Percentiles rank a stretch among this genome's conserved stretches.
Evolutionary conservation across 2,329 filamentous ascomycete genomes (phyloP).

Genomic region (Neofusicoccum cordaticola): DNA sequence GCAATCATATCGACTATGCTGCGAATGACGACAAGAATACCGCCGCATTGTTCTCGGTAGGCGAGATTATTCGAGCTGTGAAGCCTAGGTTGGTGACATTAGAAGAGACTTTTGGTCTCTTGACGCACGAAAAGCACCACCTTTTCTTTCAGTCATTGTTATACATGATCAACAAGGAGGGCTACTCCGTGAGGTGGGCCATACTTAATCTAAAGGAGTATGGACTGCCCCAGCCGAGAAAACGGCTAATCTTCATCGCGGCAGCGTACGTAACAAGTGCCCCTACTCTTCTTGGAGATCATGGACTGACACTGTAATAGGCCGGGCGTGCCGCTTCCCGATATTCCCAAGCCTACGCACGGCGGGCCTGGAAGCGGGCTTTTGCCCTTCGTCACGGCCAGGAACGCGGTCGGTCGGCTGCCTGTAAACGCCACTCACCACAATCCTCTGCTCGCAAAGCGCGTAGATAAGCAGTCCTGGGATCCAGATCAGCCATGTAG

Average conservation of each 20-base stretch:
- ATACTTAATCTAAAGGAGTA: background rate
- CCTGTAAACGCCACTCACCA: background rate
- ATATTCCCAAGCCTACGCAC: background rate
- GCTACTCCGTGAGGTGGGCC: background rate
- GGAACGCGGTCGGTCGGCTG: background rate
- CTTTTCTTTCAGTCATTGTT: constrained; percentile 48
- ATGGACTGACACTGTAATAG: background rate
- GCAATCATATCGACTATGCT: too few species aligned
- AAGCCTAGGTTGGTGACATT: constrained; percentile 70
- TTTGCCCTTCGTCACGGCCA: background rate
- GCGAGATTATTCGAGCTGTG: constrained; percentile 54
- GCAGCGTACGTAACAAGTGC: background rate
- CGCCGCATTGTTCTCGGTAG: constrained; percentile 50
- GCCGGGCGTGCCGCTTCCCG: background rate
- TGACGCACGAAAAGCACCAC: constrained; percentile 38
- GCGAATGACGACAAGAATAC: constrained; percentile 63
- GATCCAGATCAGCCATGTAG: background rate
- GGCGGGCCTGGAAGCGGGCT: background rate
- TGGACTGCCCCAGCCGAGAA: background rate
- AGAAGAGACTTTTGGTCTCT: constrained; percentile 74
- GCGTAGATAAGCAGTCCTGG: background rate
- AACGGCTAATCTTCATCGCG: constrained; percentile 1
- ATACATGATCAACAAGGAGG: constrained; percentile 32
- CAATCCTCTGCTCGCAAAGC: too few species aligned
- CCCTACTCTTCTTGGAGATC: too few species aligned